A percentile compares a stretch with the other conserved stretches of the same genome.
These are phyloP conservation scores for Protomyces gravidus DNA, from an alignment of 1,139 yeast genomes.

Conservation along the genomic window DNA sequence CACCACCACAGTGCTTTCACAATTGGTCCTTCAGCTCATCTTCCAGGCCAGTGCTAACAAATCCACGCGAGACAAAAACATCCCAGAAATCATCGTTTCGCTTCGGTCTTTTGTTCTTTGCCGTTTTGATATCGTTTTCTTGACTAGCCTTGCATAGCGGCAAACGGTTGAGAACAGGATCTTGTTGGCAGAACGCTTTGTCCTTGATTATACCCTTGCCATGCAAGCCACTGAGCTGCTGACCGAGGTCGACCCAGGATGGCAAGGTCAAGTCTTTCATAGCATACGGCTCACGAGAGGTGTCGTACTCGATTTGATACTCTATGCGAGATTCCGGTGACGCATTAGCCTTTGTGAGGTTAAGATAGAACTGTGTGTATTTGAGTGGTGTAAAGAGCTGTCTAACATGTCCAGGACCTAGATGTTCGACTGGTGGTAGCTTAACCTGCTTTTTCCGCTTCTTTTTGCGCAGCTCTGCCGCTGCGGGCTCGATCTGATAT, in stretches of 20 bases:
- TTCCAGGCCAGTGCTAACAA: constrained; percentile 20
- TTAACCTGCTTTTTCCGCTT: constrained; percentile 37
- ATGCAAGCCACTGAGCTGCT: constrained; percentile 20
- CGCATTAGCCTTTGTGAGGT: constrained; percentile 49
- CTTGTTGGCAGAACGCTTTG: background rate
- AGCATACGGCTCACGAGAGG: constrained; percentile 56
- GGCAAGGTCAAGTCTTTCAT: constrained; percentile 54
- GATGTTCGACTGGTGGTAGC: constrained; percentile 49
- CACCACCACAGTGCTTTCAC: background rate
- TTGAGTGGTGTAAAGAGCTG: constrained; percentile 69
- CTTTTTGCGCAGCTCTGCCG: constrained; percentile 36
- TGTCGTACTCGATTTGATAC: constrained; percentile 59
- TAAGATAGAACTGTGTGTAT: constrained; percentile 68
- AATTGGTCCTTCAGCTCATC: background rate
- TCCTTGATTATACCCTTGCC: constrained; percentile 8
- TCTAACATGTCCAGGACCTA: constrained; percentile 72
- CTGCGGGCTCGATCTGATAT: constrained; percentile 43
- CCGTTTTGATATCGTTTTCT: background rate
- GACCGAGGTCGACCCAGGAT: constrained; percentile 13
- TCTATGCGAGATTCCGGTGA: constrained; percentile 45
- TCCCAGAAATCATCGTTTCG: constrained; percentile 23
- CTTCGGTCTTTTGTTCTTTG: constrained; percentile 4
- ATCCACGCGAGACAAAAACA: constrained; percentile 15
- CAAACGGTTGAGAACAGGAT: background rate
- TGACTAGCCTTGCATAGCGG: background rate